These are phyloP conservation scores for Eragrostis tef DNA, from an alignment of 202 grass and related monocot species.

Conservation along the genomic window DNA sequence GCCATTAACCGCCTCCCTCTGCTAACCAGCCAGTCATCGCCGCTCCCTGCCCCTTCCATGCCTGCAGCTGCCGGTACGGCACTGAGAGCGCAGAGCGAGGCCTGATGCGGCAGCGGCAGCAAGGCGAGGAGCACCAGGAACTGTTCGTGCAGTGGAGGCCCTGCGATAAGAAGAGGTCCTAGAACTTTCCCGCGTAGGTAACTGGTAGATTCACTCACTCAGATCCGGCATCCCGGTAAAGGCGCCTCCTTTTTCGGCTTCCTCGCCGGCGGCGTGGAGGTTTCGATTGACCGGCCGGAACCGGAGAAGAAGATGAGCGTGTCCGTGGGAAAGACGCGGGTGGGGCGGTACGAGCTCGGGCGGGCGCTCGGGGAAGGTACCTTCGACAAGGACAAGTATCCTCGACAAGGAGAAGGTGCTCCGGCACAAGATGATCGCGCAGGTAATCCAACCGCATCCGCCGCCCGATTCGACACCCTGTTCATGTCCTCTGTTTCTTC, in stretches of 20 bases:
- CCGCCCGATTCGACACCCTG: not conserved
- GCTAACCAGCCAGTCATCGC: not conserved
- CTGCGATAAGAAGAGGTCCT: conserved; percentile 73
- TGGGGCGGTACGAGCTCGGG: conserved; percentile 93
- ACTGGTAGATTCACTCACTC: not conserved
- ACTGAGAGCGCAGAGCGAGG: not conserved
- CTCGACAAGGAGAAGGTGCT: conserved; percentile 97
- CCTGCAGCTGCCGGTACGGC: not conserved
- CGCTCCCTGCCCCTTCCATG: conserved; percentile 25
- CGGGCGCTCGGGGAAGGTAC: conserved; percentile 82
- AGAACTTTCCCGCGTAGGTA: not conserved
- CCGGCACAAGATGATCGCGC: conserved; percentile 85
- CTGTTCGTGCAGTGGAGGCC: conserved; percentile 68
- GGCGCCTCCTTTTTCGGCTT: not conserved
- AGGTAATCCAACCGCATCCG: conserved; percentile 42
- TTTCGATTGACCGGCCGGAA: not conserved
- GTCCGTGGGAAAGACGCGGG: conserved; percentile 61
- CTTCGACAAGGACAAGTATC: conserved; percentile 98
- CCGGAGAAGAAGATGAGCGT: conserved; percentile 51
- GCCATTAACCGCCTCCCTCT: not conserved
- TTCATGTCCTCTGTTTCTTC: not conserved
- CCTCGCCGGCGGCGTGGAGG: too few species aligned
- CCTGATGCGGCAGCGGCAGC: conserved; percentile 58
- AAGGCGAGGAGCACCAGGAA: conserved; percentile 57
- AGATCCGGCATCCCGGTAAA: not conserved